These are phyloP conservation scores for Diphasiastrum complanatum DNA, from an alignment of 83 land plant species.

Conservation along the genomic window DNA sequence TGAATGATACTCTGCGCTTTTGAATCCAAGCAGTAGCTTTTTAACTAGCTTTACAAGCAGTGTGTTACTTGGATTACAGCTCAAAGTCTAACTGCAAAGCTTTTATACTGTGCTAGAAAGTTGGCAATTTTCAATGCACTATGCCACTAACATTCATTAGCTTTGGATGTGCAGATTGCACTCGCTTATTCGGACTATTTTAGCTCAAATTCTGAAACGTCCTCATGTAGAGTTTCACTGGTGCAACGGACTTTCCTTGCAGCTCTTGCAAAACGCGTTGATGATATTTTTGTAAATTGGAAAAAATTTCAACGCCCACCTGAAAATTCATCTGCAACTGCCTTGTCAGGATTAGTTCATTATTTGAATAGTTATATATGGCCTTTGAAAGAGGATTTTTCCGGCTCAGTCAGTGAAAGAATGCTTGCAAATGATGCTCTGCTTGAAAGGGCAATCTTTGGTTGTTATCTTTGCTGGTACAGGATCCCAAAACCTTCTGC, in stretches of 20 bases:
- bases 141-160: neutral
- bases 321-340: conserved; percentile 6
- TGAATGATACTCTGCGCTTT: no score
- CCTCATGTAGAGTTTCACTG: conserved; percentile 51
- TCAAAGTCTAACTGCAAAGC: no score
- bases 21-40: no score
- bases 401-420: neutral
- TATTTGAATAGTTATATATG: conserved; percentile 24
- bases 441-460: conserved; percentile 34
- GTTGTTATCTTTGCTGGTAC: conserved; percentile 83
- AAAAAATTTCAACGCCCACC: conserved; percentile 7
- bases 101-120: no score
- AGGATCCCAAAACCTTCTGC: conserved; percentile 51
- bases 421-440: conserved; percentile 6
- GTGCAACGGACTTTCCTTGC: conserved; percentile 66
- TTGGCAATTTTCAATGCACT: neutral
- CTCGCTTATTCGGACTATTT: conserved; percentile 71
- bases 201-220: no score
- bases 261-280: conserved; percentile 67
- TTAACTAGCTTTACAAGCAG: no score
- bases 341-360: conserved; percentile 35
- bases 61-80: no score
- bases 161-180: conserved; percentile 64
- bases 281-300: conserved; percentile 46
- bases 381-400: conserved; percentile 3